Base-by-base conservation (phyloP, 441 rosid species). In the Euphorbia schlechtendalii region DNA sequence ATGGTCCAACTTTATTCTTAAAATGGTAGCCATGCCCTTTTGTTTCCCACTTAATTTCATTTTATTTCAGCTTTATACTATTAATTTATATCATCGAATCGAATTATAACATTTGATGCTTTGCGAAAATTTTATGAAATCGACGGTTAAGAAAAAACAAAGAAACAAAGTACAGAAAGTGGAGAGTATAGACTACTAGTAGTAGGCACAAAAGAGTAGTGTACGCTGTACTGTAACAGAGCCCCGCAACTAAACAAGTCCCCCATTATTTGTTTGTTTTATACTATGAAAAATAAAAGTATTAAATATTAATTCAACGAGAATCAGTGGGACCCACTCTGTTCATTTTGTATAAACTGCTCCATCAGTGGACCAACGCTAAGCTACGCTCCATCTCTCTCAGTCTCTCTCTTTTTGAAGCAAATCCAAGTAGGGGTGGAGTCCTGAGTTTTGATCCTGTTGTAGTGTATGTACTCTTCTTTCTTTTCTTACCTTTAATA, bases 271-370 rank as follows among this genome's bases (percentile, higher is more conserved):
- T 61, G 24, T 46, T 45, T 43, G 49, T 43, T 36, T 64, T 14
- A 34, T 45, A 9, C n/a, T 46, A 28, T 5, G 6, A 38, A 46
- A 51, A 30, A 51, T 21, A 27, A n/a, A n/a, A n/a, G n/a, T n/a
- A n/a, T n/a, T n/a, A n/a, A n/a, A n/a, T n/a, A n/a, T n/a, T n/a
- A n/a, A n/a, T n/a, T n/a, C n/a, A n/a, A n/a, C n/a, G n/a, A 27
- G 25, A 14, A 13, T 53, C 18, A 14, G 4, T 68, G 78, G 78
- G 15, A 76, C 81, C 77, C 56, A 52, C 56, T 64, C 51, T 12
- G 17, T 13, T 71, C 57, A 65, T 41, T 66, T 30, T 32, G 64
- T 36, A 38, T 59, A 45, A 65, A 66, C 58, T 65, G 69, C 56
- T 65, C 56, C 67, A 40, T 8, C 41, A 53, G n/a, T 4, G 30